Base-by-base conservation (phyloP, 306 rosid species). In the Gillenia trifoliata region DNA sequence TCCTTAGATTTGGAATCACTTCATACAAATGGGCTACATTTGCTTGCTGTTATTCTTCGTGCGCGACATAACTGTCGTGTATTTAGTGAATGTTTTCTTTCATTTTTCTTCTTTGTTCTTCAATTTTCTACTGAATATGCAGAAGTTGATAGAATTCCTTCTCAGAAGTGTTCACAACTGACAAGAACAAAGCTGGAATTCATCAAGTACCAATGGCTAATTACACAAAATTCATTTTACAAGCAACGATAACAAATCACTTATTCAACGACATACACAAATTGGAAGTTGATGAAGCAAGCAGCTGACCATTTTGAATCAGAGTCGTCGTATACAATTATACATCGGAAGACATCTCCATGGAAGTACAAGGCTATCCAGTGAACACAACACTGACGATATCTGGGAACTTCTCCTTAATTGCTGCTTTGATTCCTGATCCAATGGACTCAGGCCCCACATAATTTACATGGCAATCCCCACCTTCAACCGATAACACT, bases 391-490 rank as follows among this genome's bases (percentile, higher is more conserved):
- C 97, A 81, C 89, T 88, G 76, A 82, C 83, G 47, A 92, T 83
- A 63, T 95, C 97, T 6, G 98, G 91, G 77, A 92, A 92, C 84
- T 78, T 92, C 87, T 94, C 99, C 68, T 92, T 92, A 73, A 92
- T 92, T 0, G 99, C 96, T 19, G 99, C 99, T 86, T 84, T 90
- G 75, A 92, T 78, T 68, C 99, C 96, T 29, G 98, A 83, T 52
- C 95, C 99, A 71, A 92, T 94, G 23, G 99, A 92, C 19, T 89
- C 92, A 15, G 96, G 96, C 12, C 98, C 99, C 70, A 79, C 78
- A 62, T 94, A 92, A 43, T 85, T 85, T 9, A 92, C 96, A 4
- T 50, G 76, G 78, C 97, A 94, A 22, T 89, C 88, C 13, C 79
- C 91, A 0, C 86, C 90, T 78, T 84, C 89, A 54, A 92, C 84